Base-by-base conservation (phyloP, 306 rosid genomes). In the Canavalia ensiformis region DNA sequence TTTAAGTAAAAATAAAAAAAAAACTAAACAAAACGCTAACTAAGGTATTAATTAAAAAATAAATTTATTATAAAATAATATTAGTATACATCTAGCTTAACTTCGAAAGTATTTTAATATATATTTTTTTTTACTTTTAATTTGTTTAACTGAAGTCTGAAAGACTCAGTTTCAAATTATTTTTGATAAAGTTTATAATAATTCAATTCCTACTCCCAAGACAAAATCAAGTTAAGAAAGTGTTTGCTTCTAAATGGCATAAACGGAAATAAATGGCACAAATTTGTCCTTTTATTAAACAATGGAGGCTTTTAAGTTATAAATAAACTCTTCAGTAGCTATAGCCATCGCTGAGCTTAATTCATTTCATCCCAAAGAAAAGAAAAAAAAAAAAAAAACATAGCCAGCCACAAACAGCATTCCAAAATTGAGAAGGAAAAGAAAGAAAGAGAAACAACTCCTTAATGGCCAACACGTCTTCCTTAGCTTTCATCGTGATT, bases 401-500 rank as follows among this genome's bases (percentile, higher is more conserved):
- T 10, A 28, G 2, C 6, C 8, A 28, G 9, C 6, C 3, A 75
- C 8, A 25, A 12, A 7, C 33, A 31, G 50, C 29, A 35, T 45
- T 55, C 39, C 6, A 4, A 54, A 29, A 49, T 2, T 35, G 46
- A 78, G 67, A 25, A 31, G 49, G 4, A n/a, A 29, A 62, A 51
- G 25, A 51, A 51, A 12, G 1, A 11, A 51, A 9, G 37, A 12
- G 5, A 42, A 68, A 6, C 7, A 18, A 25, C 9, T 35, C 3
- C 41, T 9, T 75, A 74, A 90, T 90, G 97, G 88, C 90, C 5
- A 75, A 81, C 37, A 49, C 88, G 52, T 59, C 39, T 67, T 72
- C 87, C 7, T 11, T 86, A 8, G 50, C 82, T 18, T 9, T 90
- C 67, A 39, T 89, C 39, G 39, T 84, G 83, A 91, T 92, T 81